A percentile compares a stretch with the other conserved stretches of the same genome.
Conservation (phyloP, 805 yeast species). For the Maudiozyma turicensis region DNA sequence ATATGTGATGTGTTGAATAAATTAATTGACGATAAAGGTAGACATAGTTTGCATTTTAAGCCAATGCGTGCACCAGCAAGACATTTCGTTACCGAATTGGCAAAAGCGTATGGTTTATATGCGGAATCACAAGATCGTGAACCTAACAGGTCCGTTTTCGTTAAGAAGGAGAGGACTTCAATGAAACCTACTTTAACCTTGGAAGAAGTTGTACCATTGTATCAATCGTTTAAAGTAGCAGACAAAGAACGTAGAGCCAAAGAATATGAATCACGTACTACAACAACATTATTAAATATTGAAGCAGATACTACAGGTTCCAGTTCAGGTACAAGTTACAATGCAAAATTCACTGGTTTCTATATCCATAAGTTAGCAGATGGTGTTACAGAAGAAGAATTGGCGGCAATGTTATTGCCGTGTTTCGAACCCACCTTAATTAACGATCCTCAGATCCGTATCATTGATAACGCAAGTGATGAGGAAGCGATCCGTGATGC, state of each 20-base stretch:
- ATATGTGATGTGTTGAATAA: conserved; percentile 46
- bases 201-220: conserved; percentile 32
- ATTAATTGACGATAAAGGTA: conserved; percentile 36
- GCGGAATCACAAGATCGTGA: conserved; percentile 75
- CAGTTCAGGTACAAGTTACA: neutral
- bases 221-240: conserved; percentile 33
- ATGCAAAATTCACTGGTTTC: conserved; percentile 40
- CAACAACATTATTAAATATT: conserved; percentile 18
- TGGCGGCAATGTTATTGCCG: conserved; percentile 30
- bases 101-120: conserved; percentile 47
- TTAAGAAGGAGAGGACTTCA: conserved; percentile 33
- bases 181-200: conserved; percentile 17
- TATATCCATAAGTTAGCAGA: conserved; percentile 42
- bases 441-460: conserved; percentile 16
- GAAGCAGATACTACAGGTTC: conserved; percentile 10
- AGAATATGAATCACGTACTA: conserved; percentile 21
- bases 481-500: conserved; percentile 6
- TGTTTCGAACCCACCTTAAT: conserved; percentile 23
- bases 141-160: conserved; percentile 64
- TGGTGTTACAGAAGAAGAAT: conserved; percentile 41
- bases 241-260: conserved; percentile 26
- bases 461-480: neutral
- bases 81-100: conserved; percentile 58
- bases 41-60: conserved; percentile 47
- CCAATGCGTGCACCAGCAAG: conserved; percentile 68